Base-by-base conservation (phyloP, 495 filamentous ascomycete genomes). In the Penicillium herquei region DNA sequence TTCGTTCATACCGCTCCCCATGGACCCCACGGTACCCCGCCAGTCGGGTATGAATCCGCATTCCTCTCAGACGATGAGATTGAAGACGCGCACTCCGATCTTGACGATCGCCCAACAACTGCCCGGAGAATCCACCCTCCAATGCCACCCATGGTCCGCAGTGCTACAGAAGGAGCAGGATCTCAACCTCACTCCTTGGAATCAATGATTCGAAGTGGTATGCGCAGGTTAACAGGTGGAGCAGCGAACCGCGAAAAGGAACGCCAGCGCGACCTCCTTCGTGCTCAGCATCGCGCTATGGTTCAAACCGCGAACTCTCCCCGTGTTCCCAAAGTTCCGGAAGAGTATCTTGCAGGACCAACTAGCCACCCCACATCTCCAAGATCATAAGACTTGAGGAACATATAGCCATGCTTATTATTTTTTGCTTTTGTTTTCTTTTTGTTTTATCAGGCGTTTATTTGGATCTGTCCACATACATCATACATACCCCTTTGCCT, bases 161-260 rank as follows among this genome's bases (percentile, higher is more conserved):
- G 70, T 43, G 76, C 54, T 41, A 75, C 70, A 13, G 80, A 83
- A 42, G 72, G 81, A 16, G 39, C 21, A 1, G 32, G 16, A 47
- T 81, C 83, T 0, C 84, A 86, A 47, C 81, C 83, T 0, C 84
- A 86, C 48, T 84, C 87, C 51, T 71, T 89, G 0, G 86, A 88
- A 59, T 86, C 78, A 8, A 87, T 86, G 80, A 86, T 87, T 58
- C 66, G 81, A 55, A 80, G 77, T 54, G 77, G 86, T 26, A 84
- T 89, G 85, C 73, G 88, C 39, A 76, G 88, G 59, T 75, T 89
- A 31, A 87, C 87, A 0, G 84, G 86, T 0, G 80, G 84, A 11
- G 64, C 84, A 40, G 81, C 79, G 0, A 70, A 53, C 35, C 70
- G 82, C 14, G 85, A 88, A 13, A 81, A 80, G 51, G 84, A 87